These are phyloP conservation scores for Prunus padus DNA, from an alignment of 306 rosid species.

Conservation along the genomic window DNA sequence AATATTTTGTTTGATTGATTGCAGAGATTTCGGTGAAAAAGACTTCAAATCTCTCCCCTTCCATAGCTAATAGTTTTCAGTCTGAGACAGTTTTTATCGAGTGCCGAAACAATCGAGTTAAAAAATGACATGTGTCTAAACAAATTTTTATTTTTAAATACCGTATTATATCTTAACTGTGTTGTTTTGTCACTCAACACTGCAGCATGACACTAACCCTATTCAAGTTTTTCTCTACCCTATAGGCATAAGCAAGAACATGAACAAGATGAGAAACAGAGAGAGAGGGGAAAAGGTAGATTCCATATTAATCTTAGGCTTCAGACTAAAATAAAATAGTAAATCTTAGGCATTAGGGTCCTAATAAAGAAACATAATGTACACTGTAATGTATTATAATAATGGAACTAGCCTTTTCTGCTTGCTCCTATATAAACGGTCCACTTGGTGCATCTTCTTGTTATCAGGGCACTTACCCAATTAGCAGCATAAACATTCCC, in stretches of 20 bases:
- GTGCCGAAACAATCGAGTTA: too few species aligned
- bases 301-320: constrained; percentile 49
- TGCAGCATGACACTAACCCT: too few species aligned
- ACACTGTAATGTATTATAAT: constrained; percentile 25
- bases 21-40: constrained; percentile 70
- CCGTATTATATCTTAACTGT: too few species aligned
- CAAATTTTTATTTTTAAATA: too few species aligned
- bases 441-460: constrained; percentile 33
- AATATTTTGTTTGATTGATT: constrained; percentile 40
- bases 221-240: too few species aligned
- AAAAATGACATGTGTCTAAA: too few species aligned
- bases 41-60: constrained; percentile 38
- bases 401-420: constrained; percentile 22
- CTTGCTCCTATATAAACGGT: constrained; percentile 50
- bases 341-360: constrained; percentile 35
- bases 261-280: background rate
- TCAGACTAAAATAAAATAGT: background rate
- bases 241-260: background rate
- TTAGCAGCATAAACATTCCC: constrained; percentile 40
- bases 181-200: too few species aligned
- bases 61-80: too few species aligned
- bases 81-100: too few species aligned
- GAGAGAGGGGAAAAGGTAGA: constrained; percentile 31
- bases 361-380: constrained; percentile 12
- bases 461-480: constrained; percentile 42